Evolutionary conservation across 2,329 filamentous ascomycete species (phyloP).

Genomic region (Orbilia ellipsospora): DNA sequence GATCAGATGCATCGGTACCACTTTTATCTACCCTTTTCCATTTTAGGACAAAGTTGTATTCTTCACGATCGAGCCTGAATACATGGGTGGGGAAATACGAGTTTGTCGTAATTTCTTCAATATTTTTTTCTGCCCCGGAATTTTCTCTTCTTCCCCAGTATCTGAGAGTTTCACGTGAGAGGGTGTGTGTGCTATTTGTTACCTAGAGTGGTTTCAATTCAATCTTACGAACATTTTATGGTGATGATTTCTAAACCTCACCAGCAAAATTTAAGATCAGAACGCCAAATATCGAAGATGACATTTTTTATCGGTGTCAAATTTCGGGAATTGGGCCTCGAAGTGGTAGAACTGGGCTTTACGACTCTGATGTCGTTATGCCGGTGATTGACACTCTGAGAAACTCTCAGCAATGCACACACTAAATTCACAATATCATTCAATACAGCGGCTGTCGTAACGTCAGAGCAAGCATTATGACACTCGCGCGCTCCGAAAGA

Average conservation of each 20-base stretch:
- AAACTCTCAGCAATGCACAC: no score
- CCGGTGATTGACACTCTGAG: no score
- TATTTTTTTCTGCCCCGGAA: slow-evolving; percentile 10
- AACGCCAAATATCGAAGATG: slow-evolving; percentile 11
- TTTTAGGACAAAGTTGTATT: background rate
- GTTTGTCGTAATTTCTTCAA: background rate
- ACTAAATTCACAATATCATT: no score
- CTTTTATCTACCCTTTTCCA: background rate
- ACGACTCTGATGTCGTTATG: background rate
- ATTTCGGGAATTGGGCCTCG: slow-evolving; percentile 23
- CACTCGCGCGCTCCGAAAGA: no score
- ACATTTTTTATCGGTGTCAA: slow-evolving; percentile 7
- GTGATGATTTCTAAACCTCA: no score
- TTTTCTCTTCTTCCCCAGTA: slow-evolving; percentile 11
- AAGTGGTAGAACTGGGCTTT: slow-evolving; percentile 2
- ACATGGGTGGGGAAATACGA: slow-evolving; percentile 35
- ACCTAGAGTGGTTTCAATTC: background rate
- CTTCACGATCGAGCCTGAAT: slow-evolving; percentile 1
- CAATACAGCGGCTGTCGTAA: slow-evolving; percentile 16
- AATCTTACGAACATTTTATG: no score
- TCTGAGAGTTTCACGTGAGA: slow-evolving; percentile 56
- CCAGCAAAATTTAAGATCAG: no score
- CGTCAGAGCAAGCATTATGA: background rate
- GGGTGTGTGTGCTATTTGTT: slow-evolving; percentile 11
- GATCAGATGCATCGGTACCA: background rate